Percentiles rank a stretch among this genome's conserved stretches.
These are phyloP conservation scores for Aphanoascus verrucosus DNA, from an alignment of 2,329 filamentous ascomycete genomes.

Conservation along the genomic window DNA sequence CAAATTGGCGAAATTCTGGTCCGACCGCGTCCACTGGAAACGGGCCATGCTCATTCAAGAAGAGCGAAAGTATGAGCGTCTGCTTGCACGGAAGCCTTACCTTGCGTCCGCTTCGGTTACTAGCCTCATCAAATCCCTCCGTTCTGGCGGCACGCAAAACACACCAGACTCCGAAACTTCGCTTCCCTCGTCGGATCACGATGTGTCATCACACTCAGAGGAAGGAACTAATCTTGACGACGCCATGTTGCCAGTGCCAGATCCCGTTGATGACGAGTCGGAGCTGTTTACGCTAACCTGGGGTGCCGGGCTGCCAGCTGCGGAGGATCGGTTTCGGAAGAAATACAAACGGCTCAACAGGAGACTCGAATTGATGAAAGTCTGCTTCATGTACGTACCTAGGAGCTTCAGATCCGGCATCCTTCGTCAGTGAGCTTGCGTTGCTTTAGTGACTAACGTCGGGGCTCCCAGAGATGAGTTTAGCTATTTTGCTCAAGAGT, in stretches of 20 bases:
- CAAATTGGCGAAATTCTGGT: slow-evolving; percentile 10
- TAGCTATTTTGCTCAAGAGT: too few species aligned
- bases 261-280: slow-evolving; percentile 1
- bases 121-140: neutral
- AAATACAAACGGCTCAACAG: neutral
- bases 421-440: too few species aligned
- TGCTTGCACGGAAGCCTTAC: neutral
- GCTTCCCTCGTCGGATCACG: neutral
- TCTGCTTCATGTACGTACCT: neutral
- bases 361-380: neutral
- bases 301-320: neutral
- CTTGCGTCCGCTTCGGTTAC: neutral
- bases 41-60: slow-evolving; percentile 9
- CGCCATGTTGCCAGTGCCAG: neutral
- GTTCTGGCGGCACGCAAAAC: too few species aligned
- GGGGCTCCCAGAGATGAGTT: too few species aligned
- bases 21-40: slow-evolving; percentile 13
- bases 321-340: neutral
- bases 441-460: too few species aligned
- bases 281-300: neutral
- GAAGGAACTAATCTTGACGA: neutral
- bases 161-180: neutral
- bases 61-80: slow-evolving; percentile 9
- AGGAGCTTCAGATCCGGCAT: neutral
- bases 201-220: neutral